Evolutionary conservation across 2,329 filamentous ascomycete genomes (phyloP).

Genomic region (Incumbomyces lentus): DNA sequence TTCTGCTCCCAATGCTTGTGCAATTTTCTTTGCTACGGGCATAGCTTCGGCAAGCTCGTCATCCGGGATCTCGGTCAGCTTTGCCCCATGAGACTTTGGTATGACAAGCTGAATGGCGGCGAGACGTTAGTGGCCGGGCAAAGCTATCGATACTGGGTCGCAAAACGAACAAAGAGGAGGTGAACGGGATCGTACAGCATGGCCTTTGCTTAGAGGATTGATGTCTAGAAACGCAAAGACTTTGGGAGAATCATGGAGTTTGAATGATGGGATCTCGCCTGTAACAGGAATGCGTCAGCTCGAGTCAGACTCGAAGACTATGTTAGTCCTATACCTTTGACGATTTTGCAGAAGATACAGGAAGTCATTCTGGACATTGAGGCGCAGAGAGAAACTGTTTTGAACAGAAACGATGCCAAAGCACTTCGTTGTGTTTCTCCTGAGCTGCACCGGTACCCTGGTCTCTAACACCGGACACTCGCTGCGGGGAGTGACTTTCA

Average conservation of each 20-base stretch:
- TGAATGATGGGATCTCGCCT: conserved; percentile 95
- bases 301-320: not conserved
- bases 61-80: conserved; percentile 86
- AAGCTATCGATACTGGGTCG: not conserved
- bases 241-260: conserved; percentile 90
- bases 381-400: not conserved
- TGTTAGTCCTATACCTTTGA: conserved; percentile 58
- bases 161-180: not conserved
- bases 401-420: not conserved
- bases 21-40: conserved; percentile 79
- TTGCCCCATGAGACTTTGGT: conserved; percentile 86
- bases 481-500: too few species aligned
- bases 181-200: conserved; percentile 54
- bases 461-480: too few species aligned
- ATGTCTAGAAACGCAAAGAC: conserved; percentile 95
- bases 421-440: too few species aligned
- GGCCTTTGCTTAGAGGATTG: conserved; percentile 74
- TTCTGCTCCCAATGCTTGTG: conserved; percentile 59
- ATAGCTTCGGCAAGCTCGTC: conserved; percentile 74
- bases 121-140: not conserved
- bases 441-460: too few species aligned
- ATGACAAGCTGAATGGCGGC: conserved; percentile 65
- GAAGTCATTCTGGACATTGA: conserved; percentile 36
- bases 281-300: conserved; percentile 8
- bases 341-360: conserved; percentile 97